These are phyloP conservation scores for Glycine latifolia DNA, from an alignment of 306 rosid genomes.

Conservation along the genomic window DNA sequence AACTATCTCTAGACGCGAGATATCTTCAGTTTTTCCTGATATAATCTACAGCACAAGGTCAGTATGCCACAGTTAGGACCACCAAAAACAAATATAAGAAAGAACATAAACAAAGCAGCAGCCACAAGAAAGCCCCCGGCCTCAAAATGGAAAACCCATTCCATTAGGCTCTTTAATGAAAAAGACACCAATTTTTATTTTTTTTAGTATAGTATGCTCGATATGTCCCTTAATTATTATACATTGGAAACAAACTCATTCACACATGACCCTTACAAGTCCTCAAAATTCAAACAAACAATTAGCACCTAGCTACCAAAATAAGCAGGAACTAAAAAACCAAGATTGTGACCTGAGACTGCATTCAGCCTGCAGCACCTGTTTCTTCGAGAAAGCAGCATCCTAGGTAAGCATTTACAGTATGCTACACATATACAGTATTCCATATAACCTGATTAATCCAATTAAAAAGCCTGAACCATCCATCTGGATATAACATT, in stretches of 20 bases:
- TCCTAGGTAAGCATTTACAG: neutral
- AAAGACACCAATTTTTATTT: too few relatives aligned
- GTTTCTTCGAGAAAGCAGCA: neutral
- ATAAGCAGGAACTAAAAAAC: neutral
- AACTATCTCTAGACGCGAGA: too few relatives aligned
- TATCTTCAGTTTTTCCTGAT: too few relatives aligned
- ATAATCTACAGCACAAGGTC: too few relatives aligned
- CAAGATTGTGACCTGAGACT: neutral
- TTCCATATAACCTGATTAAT: neutral
- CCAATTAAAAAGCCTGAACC: neutral
- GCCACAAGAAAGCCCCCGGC: too few relatives aligned
- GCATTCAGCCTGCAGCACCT: neutral
- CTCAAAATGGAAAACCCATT: too few relatives aligned
- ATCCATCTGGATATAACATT: neutral
- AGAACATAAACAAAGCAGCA: too few relatives aligned
- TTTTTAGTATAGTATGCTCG: constrained; percentile 37
- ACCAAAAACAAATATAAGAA: too few relatives aligned
- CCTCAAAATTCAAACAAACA: neutral
- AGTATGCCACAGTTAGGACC: too few relatives aligned
- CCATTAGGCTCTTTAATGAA: too few relatives aligned
- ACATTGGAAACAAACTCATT: neutral
- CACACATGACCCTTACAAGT: neutral
- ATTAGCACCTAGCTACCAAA: neutral
- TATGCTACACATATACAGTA: neutral
- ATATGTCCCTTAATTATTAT: neutral